phyloP scores from a whole-genome alignment of 768 basidiomycete species.

The Lentinula raphanica region DNA sequence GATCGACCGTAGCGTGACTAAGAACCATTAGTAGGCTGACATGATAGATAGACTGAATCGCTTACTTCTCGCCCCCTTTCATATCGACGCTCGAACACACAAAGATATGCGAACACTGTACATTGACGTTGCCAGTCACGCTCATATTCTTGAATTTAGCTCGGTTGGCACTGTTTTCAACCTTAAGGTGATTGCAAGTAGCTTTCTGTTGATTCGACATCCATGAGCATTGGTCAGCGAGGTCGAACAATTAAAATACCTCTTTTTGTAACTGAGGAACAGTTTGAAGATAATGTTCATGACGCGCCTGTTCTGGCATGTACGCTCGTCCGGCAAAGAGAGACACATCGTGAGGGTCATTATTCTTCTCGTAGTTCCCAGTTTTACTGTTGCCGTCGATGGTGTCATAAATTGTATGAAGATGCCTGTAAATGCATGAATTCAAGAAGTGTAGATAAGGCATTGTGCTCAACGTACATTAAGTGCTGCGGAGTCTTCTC shows the following conservation, averaged over 20 bases:
- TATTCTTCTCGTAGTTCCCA: conserved; percentile 15
- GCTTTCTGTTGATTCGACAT: conserved; percentile 11
- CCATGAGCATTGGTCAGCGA: background rate
- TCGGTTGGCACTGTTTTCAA: conserved; percentile 18
- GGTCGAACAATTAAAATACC: background rate
- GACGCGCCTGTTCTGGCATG: conserved; percentile 12
- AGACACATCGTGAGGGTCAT: conserved; percentile 17
- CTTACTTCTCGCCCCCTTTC: background rate
- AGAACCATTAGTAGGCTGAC: too few relatives aligned
- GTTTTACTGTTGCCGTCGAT: conserved; percentile 19
- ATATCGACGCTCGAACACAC: conserved; percentile 6
- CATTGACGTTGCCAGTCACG: conserved; percentile 16
- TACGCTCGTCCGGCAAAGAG: conserved; percentile 11
- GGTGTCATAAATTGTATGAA: conserved; percentile 6
- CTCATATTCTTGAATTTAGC: conserved; percentile 19
- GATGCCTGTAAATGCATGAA: background rate
- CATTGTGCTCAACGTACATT: conserved; percentile 11
- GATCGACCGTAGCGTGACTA: background rate
- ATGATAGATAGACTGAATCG: background rate
- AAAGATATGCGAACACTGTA: conserved; percentile 16
- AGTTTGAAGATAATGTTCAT: conserved; percentile 11
- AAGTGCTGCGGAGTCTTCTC: background rate
- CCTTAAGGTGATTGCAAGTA: conserved; percentile 18
- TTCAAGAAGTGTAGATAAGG: background rate
- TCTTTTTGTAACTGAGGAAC: background rate